Evolutionary conservation across 129 eudicot species (phyloP).

Genomic region (Flaveria bidentis): DNA sequence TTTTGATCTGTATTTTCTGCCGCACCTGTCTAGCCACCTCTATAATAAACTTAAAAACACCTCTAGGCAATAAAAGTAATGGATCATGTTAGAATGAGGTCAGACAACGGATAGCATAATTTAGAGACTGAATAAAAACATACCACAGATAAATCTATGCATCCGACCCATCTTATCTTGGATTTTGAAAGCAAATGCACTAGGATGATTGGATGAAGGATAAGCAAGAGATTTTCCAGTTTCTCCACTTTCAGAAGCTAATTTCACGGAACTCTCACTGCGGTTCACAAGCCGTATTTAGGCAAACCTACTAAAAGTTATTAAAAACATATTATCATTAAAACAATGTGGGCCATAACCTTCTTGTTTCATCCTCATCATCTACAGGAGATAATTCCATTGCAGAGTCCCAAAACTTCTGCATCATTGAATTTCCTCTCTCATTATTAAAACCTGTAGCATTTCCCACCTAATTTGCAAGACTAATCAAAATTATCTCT

Average conservation of each 20-base stretch:
- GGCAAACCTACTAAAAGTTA: constrained; percentile 20
- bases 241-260: constrained; percentile 73
- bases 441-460: constrained; percentile 71
- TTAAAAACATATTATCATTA: not conserved
- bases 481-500: not conserved
- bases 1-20: not conserved
- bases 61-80: not conserved
- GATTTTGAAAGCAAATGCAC: constrained; percentile 75
- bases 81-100: not conserved
- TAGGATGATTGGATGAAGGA: constrained; percentile 54
- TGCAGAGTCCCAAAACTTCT: constrained; percentile 99
- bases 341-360: constrained; percentile 41
- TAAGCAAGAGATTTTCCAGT: constrained; percentile 53
- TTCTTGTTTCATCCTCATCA: constrained; percentile 70
- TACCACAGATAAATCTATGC: constrained; percentile 90
- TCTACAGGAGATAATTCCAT: constrained; percentile 70
- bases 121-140: constrained; percentile 27
- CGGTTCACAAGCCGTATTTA: constrained; percentile 18
- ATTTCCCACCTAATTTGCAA: constrained; percentile 72
- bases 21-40: not conserved
- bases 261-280: constrained; percentile 79
- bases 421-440: constrained; percentile 82
- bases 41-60: not conserved
- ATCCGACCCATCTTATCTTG: constrained; percentile 87
- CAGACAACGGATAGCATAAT: not conserved